Evolutionary conservation across 2,329 filamentous ascomycete genomes (phyloP), one percentile per base, ranked within the genome.

Genomic region (Paramyrothecium sp.): DNA sequence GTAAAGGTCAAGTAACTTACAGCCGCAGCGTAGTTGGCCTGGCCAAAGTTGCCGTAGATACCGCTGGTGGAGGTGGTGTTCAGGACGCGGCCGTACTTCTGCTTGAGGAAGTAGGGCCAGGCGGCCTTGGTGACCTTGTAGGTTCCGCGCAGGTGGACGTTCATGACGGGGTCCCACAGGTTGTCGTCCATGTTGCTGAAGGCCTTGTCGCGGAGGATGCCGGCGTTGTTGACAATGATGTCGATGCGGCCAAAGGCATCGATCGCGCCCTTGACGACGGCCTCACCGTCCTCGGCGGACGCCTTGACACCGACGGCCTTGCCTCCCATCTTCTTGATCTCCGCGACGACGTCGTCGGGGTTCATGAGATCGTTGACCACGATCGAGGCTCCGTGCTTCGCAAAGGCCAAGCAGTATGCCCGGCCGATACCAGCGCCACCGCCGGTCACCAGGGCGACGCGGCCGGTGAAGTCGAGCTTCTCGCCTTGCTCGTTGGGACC

Each of bases 11-110:
- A 23, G 26, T 12, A 34, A 82, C 87, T 79, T 83, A 90, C 88
- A 57, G 91, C 91, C 58, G 94, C 91, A 61, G 95, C 85, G 75
- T 99, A 99, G 83, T 99, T 99, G 69, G 94, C 91, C 78, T 99
- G 95, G 61, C 95, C 95, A 73, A 99, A 99, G 84, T 97, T 99
- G 67, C 95, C 95, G 73, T 99, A 99, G 75, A 99, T 96, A 76
- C 95, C 95, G 67, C 90, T 96, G 52, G 95, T 98, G 38, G 92
- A 96, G 46, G 95, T 95, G 51, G 95, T 99, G 83, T 99, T 99
- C 70, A 99, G 83, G 60, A 99, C 87, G 69, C 95, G 92, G 65
- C 95, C 95, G 70, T 97, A 99, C 83, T 97, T 98, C 77, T 99
- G 95, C 84, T 97, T 97, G 54, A 98, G 83, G 82, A 99, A 91